These are phyloP conservation scores for Pseudogymnoascus sp. DNA, from an alignment of 2,329 filamentous ascomycete genomes.

Conservation along the genomic window DNA sequence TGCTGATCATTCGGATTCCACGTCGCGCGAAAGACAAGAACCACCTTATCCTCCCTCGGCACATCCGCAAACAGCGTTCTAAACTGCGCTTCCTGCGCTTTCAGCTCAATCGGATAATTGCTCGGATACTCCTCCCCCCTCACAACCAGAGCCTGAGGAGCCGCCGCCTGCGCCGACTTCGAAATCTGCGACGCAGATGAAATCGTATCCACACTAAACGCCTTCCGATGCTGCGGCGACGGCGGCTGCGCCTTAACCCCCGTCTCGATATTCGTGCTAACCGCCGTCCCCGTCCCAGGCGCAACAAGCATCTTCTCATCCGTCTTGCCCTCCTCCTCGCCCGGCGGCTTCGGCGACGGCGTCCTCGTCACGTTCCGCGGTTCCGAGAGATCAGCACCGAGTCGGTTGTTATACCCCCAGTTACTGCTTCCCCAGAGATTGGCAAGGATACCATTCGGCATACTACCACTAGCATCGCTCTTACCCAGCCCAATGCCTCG, in stretches of 20 bases:
- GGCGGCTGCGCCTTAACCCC: not conserved
- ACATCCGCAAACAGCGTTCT: conserved; percentile 81
- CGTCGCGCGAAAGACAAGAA: conserved; percentile 85
- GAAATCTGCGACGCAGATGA: conserved; percentile 11
- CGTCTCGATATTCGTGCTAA: conserved; percentile 1
- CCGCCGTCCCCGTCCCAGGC: not conserved
- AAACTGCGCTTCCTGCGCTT: conserved; percentile 87
- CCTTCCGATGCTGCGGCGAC: conserved; percentile 21
- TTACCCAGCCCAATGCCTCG: conserved; percentile 55
- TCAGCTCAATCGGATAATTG: conserved; percentile 74
- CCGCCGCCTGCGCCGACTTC: conserved; percentile 13
- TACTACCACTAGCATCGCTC: conserved; percentile 52
- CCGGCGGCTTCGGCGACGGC: not conserved
- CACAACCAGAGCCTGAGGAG: not conserved
- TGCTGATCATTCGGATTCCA: conserved; percentile 69
- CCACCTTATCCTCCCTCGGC: conserved; percentile 66
- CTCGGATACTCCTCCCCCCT: conserved; percentile 47
- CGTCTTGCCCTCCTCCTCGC: not conserved
- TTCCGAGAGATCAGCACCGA: conserved; percentile 24
- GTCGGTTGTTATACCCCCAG: conserved; percentile 61
- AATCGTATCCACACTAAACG: conserved; percentile 21
- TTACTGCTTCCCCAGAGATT: conserved; percentile 90
- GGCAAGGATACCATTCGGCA: conserved; percentile 80
- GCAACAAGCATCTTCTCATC: not conserved
- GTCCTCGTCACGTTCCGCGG: not conserved